Percentiles rank a stretch among this genome's conserved stretches.
phyloP scores from a whole-genome alignment of 2,329 filamentous ascomycete genomes.

The Pestalotiopsis sp. region DNA sequence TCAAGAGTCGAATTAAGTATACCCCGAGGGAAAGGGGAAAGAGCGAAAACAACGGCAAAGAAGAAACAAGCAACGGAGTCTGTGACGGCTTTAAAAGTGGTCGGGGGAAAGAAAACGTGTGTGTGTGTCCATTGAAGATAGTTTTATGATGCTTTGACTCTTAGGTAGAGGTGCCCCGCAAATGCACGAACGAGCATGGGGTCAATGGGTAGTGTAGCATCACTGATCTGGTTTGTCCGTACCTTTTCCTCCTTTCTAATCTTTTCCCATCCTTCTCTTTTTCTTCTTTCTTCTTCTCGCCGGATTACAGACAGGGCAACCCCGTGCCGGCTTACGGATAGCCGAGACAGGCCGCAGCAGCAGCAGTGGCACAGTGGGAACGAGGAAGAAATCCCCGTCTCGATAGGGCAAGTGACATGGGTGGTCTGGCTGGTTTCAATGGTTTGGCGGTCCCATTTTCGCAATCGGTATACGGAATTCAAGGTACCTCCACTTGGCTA shows the following conservation, averaged over 20 bases:
- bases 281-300: not conserved
- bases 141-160: slow-evolving; percentile 28
- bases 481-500: not conserved
- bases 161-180: slow-evolving; percentile 22
- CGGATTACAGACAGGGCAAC: not conserved
- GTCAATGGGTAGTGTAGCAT: not conserved
- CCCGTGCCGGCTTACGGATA: not conserved
- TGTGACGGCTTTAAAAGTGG: not conserved
- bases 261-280: not conserved
- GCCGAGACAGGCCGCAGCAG: not conserved
- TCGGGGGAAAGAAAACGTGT: not conserved
- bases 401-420: slow-evolving; percentile 16
- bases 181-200: slow-evolving; percentile 13
- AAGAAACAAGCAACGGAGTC: slow-evolving; percentile 9
- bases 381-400: slow-evolving; percentile 1
- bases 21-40: not conserved
- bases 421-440: not conserved
- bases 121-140: slow-evolving; percentile 17
- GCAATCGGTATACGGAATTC: not conserved
- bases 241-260: not conserved
- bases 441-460: not conserved
- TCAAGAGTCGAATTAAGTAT: not conserved
- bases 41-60: not conserved
- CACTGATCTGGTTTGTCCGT: too few species aligned
- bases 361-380: not conserved